These are phyloP conservation scores for Syzygium aromaticum DNA, from an alignment of 345 rosid genomes.

Conservation along the genomic window DNA sequence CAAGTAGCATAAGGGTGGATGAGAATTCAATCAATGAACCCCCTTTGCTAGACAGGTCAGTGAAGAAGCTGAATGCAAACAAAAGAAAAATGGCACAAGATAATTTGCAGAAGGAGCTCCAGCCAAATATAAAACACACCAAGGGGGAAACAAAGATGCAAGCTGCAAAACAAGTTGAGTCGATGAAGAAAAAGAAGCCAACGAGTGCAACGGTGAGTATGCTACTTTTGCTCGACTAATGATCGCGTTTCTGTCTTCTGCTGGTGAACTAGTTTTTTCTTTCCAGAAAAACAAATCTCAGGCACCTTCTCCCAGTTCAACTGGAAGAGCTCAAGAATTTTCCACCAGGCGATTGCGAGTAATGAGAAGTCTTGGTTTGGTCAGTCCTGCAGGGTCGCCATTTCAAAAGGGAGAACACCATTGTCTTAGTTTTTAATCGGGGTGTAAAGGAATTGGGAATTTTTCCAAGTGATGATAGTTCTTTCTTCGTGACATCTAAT, in stretches of 20 bases:
- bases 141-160: not conserved
- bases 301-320: not conserved
- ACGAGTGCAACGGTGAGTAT: not conserved
- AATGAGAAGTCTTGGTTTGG: conserved; percentile 49
- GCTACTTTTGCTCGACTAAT: not conserved
- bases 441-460: not conserved
- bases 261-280: not conserved
- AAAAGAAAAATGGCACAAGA: not conserved
- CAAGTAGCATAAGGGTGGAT: not conserved
- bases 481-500: not conserved
- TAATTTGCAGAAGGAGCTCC: not conserved
- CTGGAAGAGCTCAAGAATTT: conserved; percentile 11
- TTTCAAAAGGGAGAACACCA: conserved; percentile 13
- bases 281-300: not conserved
- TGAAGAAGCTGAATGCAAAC: not conserved
- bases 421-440: not conserved
- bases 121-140: not conserved
- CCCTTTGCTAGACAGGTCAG: not conserved
- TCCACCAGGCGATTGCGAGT: conserved; percentile 42
- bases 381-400: conserved; percentile 59
- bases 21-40: not conserved
- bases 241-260: not conserved
- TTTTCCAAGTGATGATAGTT: not conserved
- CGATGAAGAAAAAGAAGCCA: conserved; percentile 4
- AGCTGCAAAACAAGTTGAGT: conserved; percentile 5